Evolutionary conservation across 257 asterid genomes (phyloP).

Genomic region (Solanum pennellii): DNA sequence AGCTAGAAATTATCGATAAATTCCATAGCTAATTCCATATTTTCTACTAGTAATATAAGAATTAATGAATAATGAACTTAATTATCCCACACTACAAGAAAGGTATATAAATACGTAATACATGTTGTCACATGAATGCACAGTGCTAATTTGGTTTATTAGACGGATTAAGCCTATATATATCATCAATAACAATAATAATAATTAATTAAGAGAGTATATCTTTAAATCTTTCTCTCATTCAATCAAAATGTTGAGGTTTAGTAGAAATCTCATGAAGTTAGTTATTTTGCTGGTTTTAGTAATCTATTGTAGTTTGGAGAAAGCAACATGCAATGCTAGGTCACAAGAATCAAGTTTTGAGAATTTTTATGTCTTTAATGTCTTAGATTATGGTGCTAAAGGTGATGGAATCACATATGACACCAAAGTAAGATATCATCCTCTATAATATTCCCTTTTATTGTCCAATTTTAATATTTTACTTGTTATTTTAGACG

Average conservation of each 20-base stretch:
- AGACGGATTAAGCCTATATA: background rate
- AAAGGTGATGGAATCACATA: slow-evolving; percentile 32
- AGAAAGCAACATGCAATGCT: background rate
- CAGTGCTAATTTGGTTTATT: background rate
- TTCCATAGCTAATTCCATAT: background rate
- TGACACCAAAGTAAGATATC: slow-evolving; percentile 28
- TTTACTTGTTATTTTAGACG: too few species aligned
- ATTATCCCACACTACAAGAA: background rate
- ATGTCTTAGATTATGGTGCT: slow-evolving; percentile 30
- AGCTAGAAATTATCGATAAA: background rate
- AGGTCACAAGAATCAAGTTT: background rate
- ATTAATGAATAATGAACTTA: background rate
- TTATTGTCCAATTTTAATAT: too few species aligned
- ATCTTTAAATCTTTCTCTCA: background rate
- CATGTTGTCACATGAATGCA: background rate
- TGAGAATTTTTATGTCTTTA: slow-evolving; percentile 10
- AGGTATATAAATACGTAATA: background rate
- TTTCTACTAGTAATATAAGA: too few species aligned
- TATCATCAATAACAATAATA: background rate
- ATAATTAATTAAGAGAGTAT: background rate
- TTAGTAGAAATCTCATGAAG: background rate
- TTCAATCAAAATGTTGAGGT: background rate
- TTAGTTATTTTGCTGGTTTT: background rate
- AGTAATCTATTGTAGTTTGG: background rate
- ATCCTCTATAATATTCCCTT: background rate